Conservation (phyloP, 164 flowering plant genomes). For the Liquidambar formosana region DNA sequence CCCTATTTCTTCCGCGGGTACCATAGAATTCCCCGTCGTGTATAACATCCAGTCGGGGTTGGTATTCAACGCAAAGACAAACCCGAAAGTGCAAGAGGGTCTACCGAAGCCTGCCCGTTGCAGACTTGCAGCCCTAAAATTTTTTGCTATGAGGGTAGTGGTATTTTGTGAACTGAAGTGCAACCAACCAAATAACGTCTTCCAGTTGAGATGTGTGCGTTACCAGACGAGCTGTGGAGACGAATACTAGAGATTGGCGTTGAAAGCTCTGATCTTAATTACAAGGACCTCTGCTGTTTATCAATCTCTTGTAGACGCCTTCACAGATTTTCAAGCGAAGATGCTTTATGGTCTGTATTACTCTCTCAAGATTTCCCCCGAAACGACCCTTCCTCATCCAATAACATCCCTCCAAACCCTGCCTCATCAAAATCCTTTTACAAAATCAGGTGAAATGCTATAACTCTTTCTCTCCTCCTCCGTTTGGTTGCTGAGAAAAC, state of each 20-base stretch:
- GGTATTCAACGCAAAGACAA: no score
- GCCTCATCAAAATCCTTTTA: constrained; percentile 33
- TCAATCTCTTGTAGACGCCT: constrained; percentile 58
- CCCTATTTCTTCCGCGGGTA: no score
- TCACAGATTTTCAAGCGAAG: constrained; percentile 44
- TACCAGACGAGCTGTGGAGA: constrained; percentile 75
- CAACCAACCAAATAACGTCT: no score
- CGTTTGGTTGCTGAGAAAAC: neutral
- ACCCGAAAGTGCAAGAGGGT: no score
- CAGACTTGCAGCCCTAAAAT: no score
- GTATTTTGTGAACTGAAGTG: no score
- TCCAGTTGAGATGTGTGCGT: no score
- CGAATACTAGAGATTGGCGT: constrained; percentile 52
- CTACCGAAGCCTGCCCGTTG: no score
- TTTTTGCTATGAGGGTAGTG: no score
- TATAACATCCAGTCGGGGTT: no score
- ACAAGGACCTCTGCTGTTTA: constrained; percentile 59
- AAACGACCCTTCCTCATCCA: neutral
- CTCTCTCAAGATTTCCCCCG: constrained; percentile 51
- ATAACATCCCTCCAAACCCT: constrained; percentile 5
- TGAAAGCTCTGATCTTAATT: constrained; percentile 19
- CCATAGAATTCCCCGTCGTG: no score
- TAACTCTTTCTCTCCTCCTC: neutral
- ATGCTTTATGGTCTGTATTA: constrained; percentile 50
- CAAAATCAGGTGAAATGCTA: constrained; percentile 32